Evolutionary conservation across 2,329 filamentous ascomycete species (phyloP), one percentile per base, ranked within the genome.

Genomic region (Plectosphaerella cucumerina): DNA sequence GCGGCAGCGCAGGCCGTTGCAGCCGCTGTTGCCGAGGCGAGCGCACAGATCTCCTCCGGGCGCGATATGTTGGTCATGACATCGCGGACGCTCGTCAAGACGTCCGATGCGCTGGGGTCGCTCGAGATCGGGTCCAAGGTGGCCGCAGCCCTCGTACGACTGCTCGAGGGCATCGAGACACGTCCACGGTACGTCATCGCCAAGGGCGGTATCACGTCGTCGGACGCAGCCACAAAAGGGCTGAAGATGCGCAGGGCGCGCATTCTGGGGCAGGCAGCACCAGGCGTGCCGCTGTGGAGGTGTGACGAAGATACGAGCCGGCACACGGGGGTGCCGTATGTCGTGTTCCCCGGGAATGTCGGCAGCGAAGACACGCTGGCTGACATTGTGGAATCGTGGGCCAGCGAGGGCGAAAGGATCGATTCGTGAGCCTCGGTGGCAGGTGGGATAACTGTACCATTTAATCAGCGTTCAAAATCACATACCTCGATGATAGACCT

Each of bases 1-100:
- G 34, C 48, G 11, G 53, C 50, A 5, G 52, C 48, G 5, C 23
- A 41, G 6, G 47, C 53, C 0, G 51, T 60, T 14, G 26, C 23
- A 9, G 31, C 48, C 3, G 55, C 55, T 6, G 55, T 55, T 2
- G 44, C 33, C 2, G 53, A 72, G 41, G 47, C 53, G 2, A 47
- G 45, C 5, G 35, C 20, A 15, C 55, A 47, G 20, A 69, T 83
- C 6, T 56, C 59, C 2, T 56, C 65, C 2, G 77, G 78, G 0
- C 67, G 72, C 35, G 80, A 84, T 47, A 77, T 81, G 1, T 65
- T 84, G 0, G 65, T 84, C 33, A 84, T 84, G 80, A 84, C 81
- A 1, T 81, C 77, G 35, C 70, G 81, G 1, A 70, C 74, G 34
- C 63, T 84, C 0, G 68, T 84, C 15, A 55, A 51, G 44, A 53